phyloP scores from a whole-genome alignment of 495 filamentous ascomycete species.

The Clavariopsis aquatica region DNA sequence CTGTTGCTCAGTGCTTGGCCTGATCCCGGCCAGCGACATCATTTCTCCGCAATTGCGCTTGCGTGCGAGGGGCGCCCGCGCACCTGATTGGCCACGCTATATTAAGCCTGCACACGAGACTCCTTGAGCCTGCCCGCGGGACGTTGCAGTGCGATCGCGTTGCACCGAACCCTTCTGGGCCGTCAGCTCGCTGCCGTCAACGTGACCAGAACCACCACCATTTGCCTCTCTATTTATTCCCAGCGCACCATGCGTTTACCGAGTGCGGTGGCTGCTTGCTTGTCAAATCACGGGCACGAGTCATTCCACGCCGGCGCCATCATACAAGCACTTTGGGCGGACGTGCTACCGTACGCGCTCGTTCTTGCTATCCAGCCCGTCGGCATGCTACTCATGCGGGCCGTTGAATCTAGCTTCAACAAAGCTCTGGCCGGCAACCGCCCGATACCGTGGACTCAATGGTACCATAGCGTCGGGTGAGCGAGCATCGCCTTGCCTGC shows the following conservation, averaged over 20 bases:
- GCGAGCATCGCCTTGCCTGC: no score
- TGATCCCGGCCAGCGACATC: constrained; percentile 8
- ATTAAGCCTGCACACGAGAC: constrained; percentile 15
- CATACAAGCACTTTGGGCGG: no score
- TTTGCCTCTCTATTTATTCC: neutral
- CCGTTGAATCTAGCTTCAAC: no score
- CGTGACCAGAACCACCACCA: no score
- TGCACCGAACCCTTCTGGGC: neutral
- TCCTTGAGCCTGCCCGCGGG: constrained; percentile 1
- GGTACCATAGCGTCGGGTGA: no score
- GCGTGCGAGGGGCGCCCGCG: neutral
- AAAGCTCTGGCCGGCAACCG: neutral
- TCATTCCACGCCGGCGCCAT: neutral
- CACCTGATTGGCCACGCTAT: constrained; percentile 17
- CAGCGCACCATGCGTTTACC: neutral
- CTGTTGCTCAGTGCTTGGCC: no score
- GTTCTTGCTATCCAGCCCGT: neutral
- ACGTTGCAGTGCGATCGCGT: constrained; percentile 9
- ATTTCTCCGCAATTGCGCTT: neutral
- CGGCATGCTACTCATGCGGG: no score
- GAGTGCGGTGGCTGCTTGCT: neutral
- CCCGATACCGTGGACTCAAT: no score
- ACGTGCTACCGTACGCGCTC: no score
- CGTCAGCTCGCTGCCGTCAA: no score
- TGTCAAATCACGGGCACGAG: neutral